Evolutionary conservation across 1,139 yeast species (phyloP).

Genomic region (Candida buenavistaensis): DNA sequence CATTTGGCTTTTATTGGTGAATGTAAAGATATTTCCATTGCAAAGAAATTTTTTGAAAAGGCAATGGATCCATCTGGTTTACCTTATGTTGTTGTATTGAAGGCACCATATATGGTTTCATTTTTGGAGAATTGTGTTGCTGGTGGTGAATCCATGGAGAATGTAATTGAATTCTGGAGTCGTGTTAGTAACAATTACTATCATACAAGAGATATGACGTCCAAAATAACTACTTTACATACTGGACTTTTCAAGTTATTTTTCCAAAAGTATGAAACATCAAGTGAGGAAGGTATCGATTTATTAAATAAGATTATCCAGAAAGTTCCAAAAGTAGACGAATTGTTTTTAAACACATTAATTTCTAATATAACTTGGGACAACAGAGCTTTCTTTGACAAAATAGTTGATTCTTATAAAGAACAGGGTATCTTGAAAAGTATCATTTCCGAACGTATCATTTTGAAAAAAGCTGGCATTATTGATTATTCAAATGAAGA

Average conservation of each 20-base stretch:
- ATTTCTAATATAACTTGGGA: constrained; percentile 73
- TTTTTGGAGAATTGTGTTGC: constrained; percentile 65
- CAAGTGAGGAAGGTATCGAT: constrained; percentile 55
- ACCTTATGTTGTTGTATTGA: constrained; percentile 72
- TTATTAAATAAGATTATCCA: constrained; percentile 59
- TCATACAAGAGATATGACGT: constrained; percentile 6
- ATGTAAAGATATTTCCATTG: constrained; percentile 70
- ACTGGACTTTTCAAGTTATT: constrained; percentile 69
- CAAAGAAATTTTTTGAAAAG: constrained; percentile 71
- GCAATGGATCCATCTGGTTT: constrained; percentile 59
- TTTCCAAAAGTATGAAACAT: constrained; percentile 57
- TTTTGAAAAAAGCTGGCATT: constrained; percentile 72
- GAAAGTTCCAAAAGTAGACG: constrained; percentile 61
- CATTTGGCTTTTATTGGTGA: constrained; percentile 82
- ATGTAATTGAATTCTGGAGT: constrained; percentile 62
- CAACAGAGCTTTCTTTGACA: constrained; percentile 62
- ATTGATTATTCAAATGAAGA: constrained; percentile 57
- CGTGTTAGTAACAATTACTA: constrained; percentile 8
- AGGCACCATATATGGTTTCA: constrained; percentile 72
- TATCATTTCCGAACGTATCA: constrained; percentile 73
- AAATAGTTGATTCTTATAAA: constrained; percentile 61
- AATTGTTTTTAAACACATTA: constrained; percentile 77
- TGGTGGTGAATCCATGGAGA: constrained; percentile 56
- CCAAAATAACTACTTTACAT: constrained; percentile 68
- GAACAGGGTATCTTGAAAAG: constrained; percentile 60